Evolutionary conservation across 208 protist genomes (phyloP), one percentile per base, ranked within the genome.

Genomic region (Lotmaria passim): DNA sequence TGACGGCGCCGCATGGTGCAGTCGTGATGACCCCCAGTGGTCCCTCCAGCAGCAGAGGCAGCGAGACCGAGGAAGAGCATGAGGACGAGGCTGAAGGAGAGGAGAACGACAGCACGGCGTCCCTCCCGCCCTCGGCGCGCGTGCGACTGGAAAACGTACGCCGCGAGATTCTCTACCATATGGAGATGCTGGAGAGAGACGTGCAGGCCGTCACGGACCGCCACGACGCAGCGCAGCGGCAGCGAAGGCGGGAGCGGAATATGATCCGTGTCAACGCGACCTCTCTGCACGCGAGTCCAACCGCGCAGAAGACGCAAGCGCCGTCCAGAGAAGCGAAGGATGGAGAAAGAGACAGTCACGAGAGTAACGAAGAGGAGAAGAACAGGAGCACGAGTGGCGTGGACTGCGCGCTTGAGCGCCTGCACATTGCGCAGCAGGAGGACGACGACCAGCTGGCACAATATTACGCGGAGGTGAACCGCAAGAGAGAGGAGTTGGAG

Each of bases 381-480:
- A n/a, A 14, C 11, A 41, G 57, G 2, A 33, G 36, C 24, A 50
- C 57, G 38, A 62, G 57, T 17, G 58, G 53, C 17, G 58, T 75
- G 17, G 56, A 75, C 44, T 26, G 59, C 21, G 55, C 51, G 21
- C 53, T 75, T 5, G 69, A 75, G 69, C 21, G 44, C 24, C 59
- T 75, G 41, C 69, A 75, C 52, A 47, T 75, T 47, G 69, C 44
- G 28, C 69, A 75, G 53, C 61, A 75, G 34, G 69, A 69, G 23
- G 69, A 75, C 44, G 61, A 75, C 38, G 61, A 69, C 46, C 36
- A 53, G 12, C 69, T 75, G 21, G 51, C 55, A 44, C 60, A 44
- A 43, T 75, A 69, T 46, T 75, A 75, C 44, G 44, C 51, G 0
- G 46, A 75, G 28, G 69, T 75, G 39, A 75, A 75, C 53, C 44